Evolutionary conservation across 2,329 filamentous ascomycete species (phyloP), one percentile per base, ranked within the genome.

Genomic region (Talaromyces sp.): DNA sequence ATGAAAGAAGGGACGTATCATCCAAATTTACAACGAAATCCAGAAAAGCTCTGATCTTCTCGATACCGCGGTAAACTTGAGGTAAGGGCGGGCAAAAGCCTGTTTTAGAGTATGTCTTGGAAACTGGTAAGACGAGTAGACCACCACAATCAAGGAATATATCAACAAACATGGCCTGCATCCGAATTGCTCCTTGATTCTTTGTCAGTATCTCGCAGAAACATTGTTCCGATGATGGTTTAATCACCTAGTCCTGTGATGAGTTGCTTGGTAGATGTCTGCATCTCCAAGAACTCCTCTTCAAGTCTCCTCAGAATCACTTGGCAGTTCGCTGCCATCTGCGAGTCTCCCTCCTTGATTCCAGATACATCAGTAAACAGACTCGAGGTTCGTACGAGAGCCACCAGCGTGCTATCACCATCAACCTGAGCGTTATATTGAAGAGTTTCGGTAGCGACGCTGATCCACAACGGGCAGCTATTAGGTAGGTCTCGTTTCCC

Each of bases 91-190:
- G 43, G n/a, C 57, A 13, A n/a, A 50, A 13, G 31, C 62, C 7
- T 11, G 61, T 37, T 25, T 27, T 35, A n/a, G 37, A 50, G 41
- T 64, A 58, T 11, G 54, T 64, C 43, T 64, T 31, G 17, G 62
- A 19, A 11, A 64, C 54, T 8, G 62, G 62, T 2, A 64, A 64
- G 43, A 37, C 52, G 43, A 64, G 62, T 33, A 64, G 22, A 33
- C 62, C n/a, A 7, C 62, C 54, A n/a, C 54, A 64, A 25, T 58
- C 62, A 39, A 64, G 62, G 62, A 59, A 64, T 58, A 64, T 25
- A 59, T 64, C 62, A 17, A 64, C 52, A 59, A 64, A 64, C 52
- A 64, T 64, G 10, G 43, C 54, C 17, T 64, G 62, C 62, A 64
- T 59, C 59, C 62, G 62, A n/a, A 19, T 59, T 22, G 33, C 41